phyloP scores from a whole-genome alignment of 306 rosid genomes.

The Quercus ilex region DNA sequence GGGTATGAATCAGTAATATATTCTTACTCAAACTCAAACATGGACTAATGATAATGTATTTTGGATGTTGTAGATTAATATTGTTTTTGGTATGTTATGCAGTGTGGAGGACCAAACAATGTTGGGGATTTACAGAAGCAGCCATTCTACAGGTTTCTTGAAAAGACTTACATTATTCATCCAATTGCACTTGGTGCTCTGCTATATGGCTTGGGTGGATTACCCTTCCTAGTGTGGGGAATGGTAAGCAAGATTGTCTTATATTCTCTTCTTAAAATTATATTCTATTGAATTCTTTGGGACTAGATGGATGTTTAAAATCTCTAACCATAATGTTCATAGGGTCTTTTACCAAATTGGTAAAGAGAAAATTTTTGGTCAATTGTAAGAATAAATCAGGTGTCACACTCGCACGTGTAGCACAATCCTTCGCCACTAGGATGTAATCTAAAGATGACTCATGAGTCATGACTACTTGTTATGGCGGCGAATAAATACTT shows the following conservation, averaged over 20 bases:
- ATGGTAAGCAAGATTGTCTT: slow-evolving; percentile 49
- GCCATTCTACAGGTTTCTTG: slow-evolving; percentile 59
- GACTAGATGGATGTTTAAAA: too few relatives aligned
- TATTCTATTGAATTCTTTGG: background rate
- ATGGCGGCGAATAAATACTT: too few relatives aligned
- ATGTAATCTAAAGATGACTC: too few relatives aligned
- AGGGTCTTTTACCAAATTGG: background rate
- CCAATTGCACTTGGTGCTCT: slow-evolving; percentile 75
- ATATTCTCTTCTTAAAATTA: background rate
- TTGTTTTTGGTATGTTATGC: slow-evolving; percentile 12
- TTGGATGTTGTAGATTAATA: background rate
- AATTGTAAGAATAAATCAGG: background rate
- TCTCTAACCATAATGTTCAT: too few relatives aligned
- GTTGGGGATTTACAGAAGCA: slow-evolving; percentile 82
- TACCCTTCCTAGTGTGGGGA: slow-evolving; percentile 93
- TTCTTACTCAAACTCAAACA: background rate
- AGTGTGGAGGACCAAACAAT: slow-evolving; percentile 76
- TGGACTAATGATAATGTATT: background rate
- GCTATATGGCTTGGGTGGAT: slow-evolving; percentile 67
- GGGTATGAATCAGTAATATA: slow-evolving; percentile 38
- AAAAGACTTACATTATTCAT: slow-evolving; percentile 62
- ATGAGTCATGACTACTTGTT: too few relatives aligned
- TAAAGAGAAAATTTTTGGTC: background rate
- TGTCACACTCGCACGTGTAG: background rate
- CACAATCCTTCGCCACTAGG: background rate